phyloP scores from a whole-genome alignment of 1,284 basidiomycete genomes.

The Sanghuangporus weigelae region DNA sequence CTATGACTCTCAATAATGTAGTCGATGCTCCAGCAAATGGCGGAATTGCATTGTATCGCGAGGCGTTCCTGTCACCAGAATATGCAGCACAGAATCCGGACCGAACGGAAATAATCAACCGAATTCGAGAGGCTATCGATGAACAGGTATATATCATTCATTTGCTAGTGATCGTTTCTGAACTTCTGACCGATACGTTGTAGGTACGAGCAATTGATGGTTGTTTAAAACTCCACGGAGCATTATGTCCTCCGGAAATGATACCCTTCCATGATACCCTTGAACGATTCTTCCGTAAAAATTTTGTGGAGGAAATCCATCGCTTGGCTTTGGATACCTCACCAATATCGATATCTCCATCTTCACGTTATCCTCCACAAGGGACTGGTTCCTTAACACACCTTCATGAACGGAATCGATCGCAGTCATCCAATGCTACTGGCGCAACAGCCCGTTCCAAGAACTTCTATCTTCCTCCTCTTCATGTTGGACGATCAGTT shows the following conservation, averaged over 20 bases:
- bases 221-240: slow-evolving; percentile 79
- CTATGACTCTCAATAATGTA: slow-evolving; percentile 83
- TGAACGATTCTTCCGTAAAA: slow-evolving; percentile 84
- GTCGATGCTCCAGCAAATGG: slow-evolving; percentile 81
- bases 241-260: slow-evolving; percentile 83
- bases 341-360: slow-evolving; percentile 24
- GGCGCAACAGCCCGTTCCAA: slow-evolving; percentile 28
- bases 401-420: slow-evolving; percentile 16
- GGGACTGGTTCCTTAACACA: slow-evolving; percentile 33
- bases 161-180: slow-evolving; percentile 6
- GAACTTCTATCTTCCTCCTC: slow-evolving; percentile 39
- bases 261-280: slow-evolving; percentile 88
- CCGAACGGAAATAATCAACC: slow-evolving; percentile 63
- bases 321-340: slow-evolving; percentile 47
- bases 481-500: slow-evolving; percentile 28
- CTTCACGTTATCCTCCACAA: slow-evolving; percentile 37
- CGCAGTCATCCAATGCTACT: slow-evolving; percentile 27
- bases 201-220: slow-evolving; percentile 78
- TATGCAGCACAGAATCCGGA: slow-evolving; percentile 71
- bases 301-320: slow-evolving; percentile 84
- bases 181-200: slow-evolving; percentile 19
- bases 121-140: slow-evolving; percentile 71
- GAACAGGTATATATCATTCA: slow-evolving; percentile 60
- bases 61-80: slow-evolving; percentile 69
- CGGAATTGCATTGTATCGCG: slow-evolving; percentile 74